phyloP scores from a whole-genome alignment of 345 rosid species.

The Eucalyptus erythrocorys region DNA sequence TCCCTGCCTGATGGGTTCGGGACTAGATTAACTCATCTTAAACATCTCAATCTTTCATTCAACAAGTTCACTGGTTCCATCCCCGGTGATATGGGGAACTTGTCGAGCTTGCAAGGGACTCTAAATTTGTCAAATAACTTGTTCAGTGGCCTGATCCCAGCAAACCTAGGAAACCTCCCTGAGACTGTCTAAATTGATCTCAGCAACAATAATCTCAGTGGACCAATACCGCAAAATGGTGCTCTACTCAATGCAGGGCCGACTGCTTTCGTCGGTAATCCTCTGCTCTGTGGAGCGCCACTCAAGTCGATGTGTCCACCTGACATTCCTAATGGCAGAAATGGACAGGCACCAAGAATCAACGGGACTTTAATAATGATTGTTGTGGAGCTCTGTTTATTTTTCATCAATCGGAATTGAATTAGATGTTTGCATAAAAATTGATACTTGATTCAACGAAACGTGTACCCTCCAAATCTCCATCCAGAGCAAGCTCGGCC shows the following conservation, averaged over 20 bases:
- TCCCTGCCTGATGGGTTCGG: conserved; percentile 38
- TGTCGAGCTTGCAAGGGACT: conserved; percentile 43
- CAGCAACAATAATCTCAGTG: conserved; percentile 69
- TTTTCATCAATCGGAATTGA: background rate
- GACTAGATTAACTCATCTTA: conserved; percentile 20
- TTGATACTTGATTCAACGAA: background rate
- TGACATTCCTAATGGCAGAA: background rate
- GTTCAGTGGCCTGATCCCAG: conserved; percentile 59
- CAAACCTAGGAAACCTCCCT: conserved; percentile 56
- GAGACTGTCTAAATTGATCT: conserved; percentile 60
- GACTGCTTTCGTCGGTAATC: conserved; percentile 66
- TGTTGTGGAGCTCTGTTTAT: too few relatives aligned
- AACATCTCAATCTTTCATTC: conserved; percentile 47
- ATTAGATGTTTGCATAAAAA: background rate
- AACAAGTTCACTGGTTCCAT: conserved; percentile 40
- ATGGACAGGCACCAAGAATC: background rate
- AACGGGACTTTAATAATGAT: background rate
- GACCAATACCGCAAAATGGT: conserved; percentile 51
- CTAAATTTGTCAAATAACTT: conserved; percentile 77
- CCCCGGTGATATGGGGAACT: conserved; percentile 47
- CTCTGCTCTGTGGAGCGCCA: conserved; percentile 64
- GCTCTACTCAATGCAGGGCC: conserved; percentile 55
- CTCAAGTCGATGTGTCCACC: conserved; percentile 32
- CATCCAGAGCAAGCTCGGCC: background rate
- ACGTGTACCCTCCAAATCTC: background rate